Evolutionary conservation across 2,329 filamentous ascomycete species (phyloP).

Genomic region (Calonectria honghensis): DNA sequence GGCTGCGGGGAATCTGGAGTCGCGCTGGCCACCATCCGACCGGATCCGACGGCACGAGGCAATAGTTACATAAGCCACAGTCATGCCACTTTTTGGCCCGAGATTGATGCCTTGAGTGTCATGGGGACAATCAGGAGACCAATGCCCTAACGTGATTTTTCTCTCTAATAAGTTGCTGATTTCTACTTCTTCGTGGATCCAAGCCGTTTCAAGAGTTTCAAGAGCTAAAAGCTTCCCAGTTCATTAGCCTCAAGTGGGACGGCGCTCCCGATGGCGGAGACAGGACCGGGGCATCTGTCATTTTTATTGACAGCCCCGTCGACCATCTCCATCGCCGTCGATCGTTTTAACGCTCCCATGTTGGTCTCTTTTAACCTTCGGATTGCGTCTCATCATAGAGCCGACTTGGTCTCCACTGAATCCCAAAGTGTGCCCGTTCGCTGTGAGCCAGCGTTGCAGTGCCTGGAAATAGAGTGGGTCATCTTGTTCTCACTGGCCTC

Average conservation of each 20-base stretch:
- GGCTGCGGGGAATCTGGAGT: conserved; percentile 38
- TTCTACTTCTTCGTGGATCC: neutral
- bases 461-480: neutral
- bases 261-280: neutral
- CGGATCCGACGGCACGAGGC: conserved; percentile 7
- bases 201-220: neutral
- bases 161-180: neutral
- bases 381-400: neutral
- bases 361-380: neutral
- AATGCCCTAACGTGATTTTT: neutral
- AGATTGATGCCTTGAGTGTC: neutral
- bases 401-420: neutral
- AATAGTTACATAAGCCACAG: conserved; percentile 1
- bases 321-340: neutral
- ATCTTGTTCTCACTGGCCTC: neutral
- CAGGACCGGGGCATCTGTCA: neutral
- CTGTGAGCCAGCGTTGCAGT: neutral
- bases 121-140: conserved; percentile 33
- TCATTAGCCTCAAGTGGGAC: neutral
- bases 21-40: neutral
- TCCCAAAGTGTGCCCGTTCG: neutral
- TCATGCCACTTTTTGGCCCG: conserved; percentile 1
- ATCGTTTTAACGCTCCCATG: neutral
- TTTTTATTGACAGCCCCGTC: neutral
- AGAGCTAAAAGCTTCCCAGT: neutral